Conservation (phyloP, 1,284 basidiomycete genomes). For the Ceratobasidium sp. region DNA sequence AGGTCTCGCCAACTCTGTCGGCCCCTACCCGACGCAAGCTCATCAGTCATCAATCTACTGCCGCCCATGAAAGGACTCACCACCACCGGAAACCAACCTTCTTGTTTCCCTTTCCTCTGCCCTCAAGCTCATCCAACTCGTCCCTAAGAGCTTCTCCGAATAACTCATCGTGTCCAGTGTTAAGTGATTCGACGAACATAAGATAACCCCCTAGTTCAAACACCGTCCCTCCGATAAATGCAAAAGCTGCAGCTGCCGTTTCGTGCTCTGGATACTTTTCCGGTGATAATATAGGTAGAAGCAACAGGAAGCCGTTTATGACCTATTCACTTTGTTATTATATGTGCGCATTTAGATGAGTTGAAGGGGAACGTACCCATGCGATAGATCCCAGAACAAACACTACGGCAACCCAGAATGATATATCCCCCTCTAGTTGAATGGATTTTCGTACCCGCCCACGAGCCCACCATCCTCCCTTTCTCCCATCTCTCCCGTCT, state of each 20-base stretch:
- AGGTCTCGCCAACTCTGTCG: conserved; percentile 59
- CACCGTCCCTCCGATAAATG: conserved; percentile 63
- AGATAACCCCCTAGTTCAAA: conserved; percentile 64
- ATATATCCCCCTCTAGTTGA: conserved; percentile 10
- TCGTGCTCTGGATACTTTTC: conserved; percentile 48
- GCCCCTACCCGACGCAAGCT: not conserved
- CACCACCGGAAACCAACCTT: conserved; percentile 16
- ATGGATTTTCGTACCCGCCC: not conserved
- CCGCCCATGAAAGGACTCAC: not conserved
- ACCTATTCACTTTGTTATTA: conserved; percentile 51
- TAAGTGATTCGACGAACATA: conserved; percentile 63
- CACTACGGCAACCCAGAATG: conserved; percentile 28
- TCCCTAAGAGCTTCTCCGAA: conserved; percentile 28
- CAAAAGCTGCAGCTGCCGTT: conserved; percentile 57
- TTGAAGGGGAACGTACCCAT: conserved; percentile 12
- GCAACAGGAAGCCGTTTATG: conserved; percentile 66
- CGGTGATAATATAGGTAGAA: conserved; percentile 61
- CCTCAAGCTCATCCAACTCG: conserved; percentile 5
- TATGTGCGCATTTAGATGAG: not conserved
- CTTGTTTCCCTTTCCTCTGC: conserved; percentile 3
- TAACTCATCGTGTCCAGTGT: conserved; percentile 48
- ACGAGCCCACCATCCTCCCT: not conserved
- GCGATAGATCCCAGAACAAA: conserved; percentile 23
- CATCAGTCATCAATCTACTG: not conserved
- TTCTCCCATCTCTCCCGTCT: too few relatives aligned